phyloP scores from a whole-genome alignment of 192 early-diverging fungal genomes.

The Irineochytrium annulatum region DNA sequence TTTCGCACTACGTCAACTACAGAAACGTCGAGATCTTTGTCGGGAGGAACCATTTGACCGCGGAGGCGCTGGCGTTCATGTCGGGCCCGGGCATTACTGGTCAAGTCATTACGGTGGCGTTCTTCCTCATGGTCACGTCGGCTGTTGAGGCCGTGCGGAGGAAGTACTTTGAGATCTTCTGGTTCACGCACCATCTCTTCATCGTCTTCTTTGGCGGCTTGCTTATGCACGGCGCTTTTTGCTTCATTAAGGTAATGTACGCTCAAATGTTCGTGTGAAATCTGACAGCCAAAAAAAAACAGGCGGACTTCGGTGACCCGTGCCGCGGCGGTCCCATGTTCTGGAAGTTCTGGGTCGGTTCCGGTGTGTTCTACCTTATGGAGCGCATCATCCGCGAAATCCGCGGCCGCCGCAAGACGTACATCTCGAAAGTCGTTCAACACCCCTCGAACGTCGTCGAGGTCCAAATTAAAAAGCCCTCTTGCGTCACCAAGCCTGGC shows the following conservation, averaged over 20 bases:
- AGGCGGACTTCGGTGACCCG: conserved; percentile 33
- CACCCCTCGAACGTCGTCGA: conserved; percentile 80
- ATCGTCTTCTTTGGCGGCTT: conserved; percentile 77
- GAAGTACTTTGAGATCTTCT: conserved; percentile 76
- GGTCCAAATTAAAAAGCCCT: conserved; percentile 69
- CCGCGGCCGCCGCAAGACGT: conserved; percentile 59
- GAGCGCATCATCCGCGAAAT: conserved; percentile 73
- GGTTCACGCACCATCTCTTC: conserved; percentile 85
- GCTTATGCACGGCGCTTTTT: conserved; percentile 79
- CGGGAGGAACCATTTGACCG: conserved; percentile 27
- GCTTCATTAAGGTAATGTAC: conserved; percentile 66
- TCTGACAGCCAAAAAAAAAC: neutral
- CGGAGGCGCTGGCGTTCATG: conserved; percentile 47
- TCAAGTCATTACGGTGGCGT: conserved; percentile 65
- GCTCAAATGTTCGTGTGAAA: neutral
- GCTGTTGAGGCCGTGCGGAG: conserved; percentile 55
- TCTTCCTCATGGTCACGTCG: conserved; percentile 76
- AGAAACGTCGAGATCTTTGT: conserved; percentile 48
- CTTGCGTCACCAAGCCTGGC: conserved; percentile 57
- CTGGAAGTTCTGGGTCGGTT: conserved; percentile 77
- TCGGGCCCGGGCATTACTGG: conserved; percentile 79
- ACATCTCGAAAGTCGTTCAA: conserved; percentile 76
- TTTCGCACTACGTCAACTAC: conserved; percentile 79
- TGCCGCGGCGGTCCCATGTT: conserved; percentile 71
- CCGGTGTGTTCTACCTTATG: conserved; percentile 62